Base-by-base conservation (phyloP, 2,329 filamentous ascomycete species). In the Penicillium sp. region DNA sequence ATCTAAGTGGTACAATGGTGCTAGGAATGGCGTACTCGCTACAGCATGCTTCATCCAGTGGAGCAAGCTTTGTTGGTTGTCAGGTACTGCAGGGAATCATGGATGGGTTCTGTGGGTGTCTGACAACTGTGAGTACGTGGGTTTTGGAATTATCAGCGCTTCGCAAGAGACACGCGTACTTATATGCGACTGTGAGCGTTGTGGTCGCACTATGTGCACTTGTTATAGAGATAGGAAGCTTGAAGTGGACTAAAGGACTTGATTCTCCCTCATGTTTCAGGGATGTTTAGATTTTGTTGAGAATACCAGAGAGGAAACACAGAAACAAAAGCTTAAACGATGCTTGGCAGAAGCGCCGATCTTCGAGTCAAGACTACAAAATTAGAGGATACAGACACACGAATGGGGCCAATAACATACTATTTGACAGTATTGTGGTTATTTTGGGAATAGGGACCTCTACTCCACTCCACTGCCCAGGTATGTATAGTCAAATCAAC, bases 1-100 rank as follows among this genome's bases (percentile, higher is more conserved):
- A 96, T 66, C 77, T 93, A 2, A 69, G 87, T 13, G 92, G 91
- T 16, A 91, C 90, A 0, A 83, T 81, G 0, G 74, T 96, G 19
- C 73, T 95, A 39, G 91, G 85, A 19, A 88, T 90, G 82, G 81
- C 85, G 7, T 96, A 85, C 78, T 89, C 93, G 65, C 76, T 96
- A 43, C 89, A 90, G 58, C 90, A 91, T 66, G 76, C 83, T 5
- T 60, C 60, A 27, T 67, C 76, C 14, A 59, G 51, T 3, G 80
- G 63, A 57, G 80, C 79, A 4, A 83, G 81, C 0, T 68, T 84
- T 6, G 67, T 87, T 1, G 85, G 83, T 0, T 91, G 87, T 59
- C 85, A 88, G 67, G 81, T 89, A 1, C 69, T 90, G 33, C 83
- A 87, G 64, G 85, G 85, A 2, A 71, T 87, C 4, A 80, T 84